Percentiles rank a stretch among this genome's conserved stretches.
phyloP scores from a whole-genome alignment of 2,329 filamentous ascomycete species.

The Neofusicoccum laricinum region DNA sequence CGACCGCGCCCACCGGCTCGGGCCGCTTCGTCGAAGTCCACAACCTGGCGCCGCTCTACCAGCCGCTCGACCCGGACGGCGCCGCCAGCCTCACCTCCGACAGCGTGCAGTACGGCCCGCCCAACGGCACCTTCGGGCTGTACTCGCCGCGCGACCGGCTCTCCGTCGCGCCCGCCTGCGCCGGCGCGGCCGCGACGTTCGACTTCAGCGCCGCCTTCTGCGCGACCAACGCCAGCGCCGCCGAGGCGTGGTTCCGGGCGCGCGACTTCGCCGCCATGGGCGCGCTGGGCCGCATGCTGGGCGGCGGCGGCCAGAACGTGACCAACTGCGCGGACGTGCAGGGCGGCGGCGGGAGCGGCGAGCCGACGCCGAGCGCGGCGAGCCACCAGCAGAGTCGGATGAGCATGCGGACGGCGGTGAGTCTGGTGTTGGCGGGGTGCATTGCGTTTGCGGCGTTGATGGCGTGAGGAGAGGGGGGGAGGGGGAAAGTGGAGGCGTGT shows the following conservation, averaged over 20 bases:
- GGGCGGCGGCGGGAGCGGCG: not conserved
- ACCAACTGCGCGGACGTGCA: slow-evolving; percentile 20
- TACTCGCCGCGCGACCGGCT: slow-evolving; percentile 24
- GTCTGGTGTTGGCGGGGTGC: slow-evolving; percentile 4
- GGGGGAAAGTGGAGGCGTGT: not conserved
- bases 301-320: slow-evolving; percentile 21
- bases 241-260: slow-evolving; percentile 20
- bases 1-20: not conserved
- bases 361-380: not conserved
- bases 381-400: slow-evolving; percentile 3
- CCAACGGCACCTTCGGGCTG: slow-evolving; percentile 21
- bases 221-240: slow-evolving; percentile 21
- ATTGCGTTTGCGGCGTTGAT: slow-evolving; percentile 15
- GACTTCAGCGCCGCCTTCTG: slow-evolving; percentile 27
- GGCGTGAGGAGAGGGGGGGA: not conserved
- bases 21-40: slow-evolving; percentile 23
- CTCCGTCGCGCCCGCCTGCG: slow-evolving; percentile 23
- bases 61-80: not conserved
- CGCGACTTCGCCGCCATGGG: slow-evolving; percentile 22
- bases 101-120: slow-evolving; percentile 18
- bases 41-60: slow-evolving; percentile 14
- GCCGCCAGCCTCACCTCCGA: slow-evolving; percentile 19
- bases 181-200: slow-evolving; percentile 20
- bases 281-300: slow-evolving; percentile 23
- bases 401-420: slow-evolving; percentile 8